Evolutionary conservation across 140 eudicot species (phyloP).

Genomic region (Flaveria floridana): DNA sequence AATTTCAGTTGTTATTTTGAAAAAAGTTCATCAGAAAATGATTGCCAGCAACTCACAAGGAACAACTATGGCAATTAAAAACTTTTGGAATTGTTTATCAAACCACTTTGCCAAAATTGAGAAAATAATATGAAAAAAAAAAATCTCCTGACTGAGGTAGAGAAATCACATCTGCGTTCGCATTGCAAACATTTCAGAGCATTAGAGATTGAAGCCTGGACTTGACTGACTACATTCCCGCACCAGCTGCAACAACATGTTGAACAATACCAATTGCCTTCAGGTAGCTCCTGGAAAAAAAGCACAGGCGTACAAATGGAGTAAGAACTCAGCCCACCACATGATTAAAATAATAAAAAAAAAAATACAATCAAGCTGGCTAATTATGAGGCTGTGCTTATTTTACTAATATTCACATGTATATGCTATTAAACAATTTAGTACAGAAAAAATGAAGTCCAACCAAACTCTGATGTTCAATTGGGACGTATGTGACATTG

Average conservation of each 20-base stretch:
- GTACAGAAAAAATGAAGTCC: slow-evolving; percentile 12
- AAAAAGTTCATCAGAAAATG: not conserved
- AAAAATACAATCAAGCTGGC: not conserved
- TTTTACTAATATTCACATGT: slow-evolving; percentile 20
- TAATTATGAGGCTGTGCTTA: slow-evolving; percentile 1
- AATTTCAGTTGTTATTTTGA: not conserved
- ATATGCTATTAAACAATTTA: not conserved
- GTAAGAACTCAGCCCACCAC: slow-evolving; percentile 3
- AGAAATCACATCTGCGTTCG: slow-evolving; percentile 59
- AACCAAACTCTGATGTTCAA: not conserved
- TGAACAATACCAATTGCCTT: slow-evolving; percentile 83
- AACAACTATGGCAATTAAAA: not conserved
- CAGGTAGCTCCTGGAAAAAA: slow-evolving; percentile 68
- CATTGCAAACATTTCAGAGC: slow-evolving; percentile 66
- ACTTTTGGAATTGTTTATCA: slow-evolving; percentile 1
- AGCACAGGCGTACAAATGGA: slow-evolving; percentile 15
- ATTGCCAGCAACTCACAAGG: slow-evolving; percentile 1
- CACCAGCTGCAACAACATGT: slow-evolving; percentile 75
- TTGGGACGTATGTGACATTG: not conserved
- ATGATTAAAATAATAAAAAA: not conserved
- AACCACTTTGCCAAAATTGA: slow-evolving; percentile 6
- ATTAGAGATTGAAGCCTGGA: slow-evolving; percentile 40
- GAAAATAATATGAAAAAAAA: not conserved
- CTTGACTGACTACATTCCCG: slow-evolving; percentile 51
- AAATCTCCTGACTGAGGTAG: slow-evolving; percentile 6